Conservation (phyloP, 306 rosid species). For the Hylodesmum podocarpum region DNA sequence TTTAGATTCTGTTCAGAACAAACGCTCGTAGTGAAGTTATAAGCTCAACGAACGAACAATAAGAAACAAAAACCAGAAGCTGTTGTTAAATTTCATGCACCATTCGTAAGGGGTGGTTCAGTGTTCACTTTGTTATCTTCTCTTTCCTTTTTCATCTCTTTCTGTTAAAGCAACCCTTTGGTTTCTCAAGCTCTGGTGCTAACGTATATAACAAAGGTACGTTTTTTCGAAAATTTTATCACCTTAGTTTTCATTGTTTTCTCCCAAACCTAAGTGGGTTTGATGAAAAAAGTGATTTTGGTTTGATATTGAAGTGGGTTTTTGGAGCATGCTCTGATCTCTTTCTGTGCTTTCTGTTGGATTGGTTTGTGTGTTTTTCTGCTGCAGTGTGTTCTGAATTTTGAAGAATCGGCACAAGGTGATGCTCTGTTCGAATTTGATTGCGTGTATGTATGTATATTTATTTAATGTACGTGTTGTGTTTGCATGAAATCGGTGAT, state of each 20-base stretch:
- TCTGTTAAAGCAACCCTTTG: slow-evolving; percentile 31
- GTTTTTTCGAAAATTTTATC: slow-evolving; percentile 11
- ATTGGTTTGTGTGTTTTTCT: slow-evolving; percentile 14
- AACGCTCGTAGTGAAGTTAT: slow-evolving; percentile 45
- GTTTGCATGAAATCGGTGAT: background rate
- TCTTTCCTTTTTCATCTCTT: slow-evolving; percentile 42
- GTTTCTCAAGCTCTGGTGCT: background rate
- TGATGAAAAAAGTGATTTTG: slow-evolving; percentile 38
- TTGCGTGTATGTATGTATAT: no score
- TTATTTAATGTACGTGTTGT: slow-evolving; percentile 12
- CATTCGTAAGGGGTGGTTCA: slow-evolving; percentile 28
- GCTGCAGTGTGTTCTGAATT: slow-evolving; percentile 5
- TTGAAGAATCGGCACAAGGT: slow-evolving; percentile 22
- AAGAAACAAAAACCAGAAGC: slow-evolving; percentile 34
- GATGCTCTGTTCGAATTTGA: background rate
- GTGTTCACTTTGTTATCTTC: slow-evolving; percentile 14
- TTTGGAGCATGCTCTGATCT: slow-evolving; percentile 23
- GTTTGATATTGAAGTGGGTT: slow-evolving; percentile 28
- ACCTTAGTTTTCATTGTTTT: slow-evolving; percentile 37
- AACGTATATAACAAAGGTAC: slow-evolving; percentile 24
- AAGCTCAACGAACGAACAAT: slow-evolving; percentile 33
- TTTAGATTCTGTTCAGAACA: slow-evolving; percentile 34
- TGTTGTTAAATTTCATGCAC: slow-evolving; percentile 49
- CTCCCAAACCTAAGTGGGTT: slow-evolving; percentile 24
- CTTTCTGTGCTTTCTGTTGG: slow-evolving; percentile 20